These are phyloP conservation scores for Cercospora berteroae DNA, from an alignment of 2,329 filamentous ascomycete species.

Conservation along the genomic window DNA sequence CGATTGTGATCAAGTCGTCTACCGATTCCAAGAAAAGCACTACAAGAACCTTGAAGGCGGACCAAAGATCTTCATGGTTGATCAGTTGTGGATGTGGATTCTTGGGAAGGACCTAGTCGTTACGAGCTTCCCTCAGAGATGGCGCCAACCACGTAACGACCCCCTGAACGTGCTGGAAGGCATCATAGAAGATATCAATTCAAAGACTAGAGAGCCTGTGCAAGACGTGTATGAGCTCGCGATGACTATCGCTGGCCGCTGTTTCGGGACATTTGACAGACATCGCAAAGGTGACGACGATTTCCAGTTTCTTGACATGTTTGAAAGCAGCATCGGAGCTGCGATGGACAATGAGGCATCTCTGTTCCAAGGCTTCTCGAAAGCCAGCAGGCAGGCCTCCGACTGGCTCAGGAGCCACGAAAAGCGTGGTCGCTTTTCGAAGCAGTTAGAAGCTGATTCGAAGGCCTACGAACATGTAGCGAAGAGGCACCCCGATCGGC, in stretches of 20 bases:
- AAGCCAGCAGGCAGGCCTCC: constrained; percentile 57
- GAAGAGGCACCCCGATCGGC: constrained; percentile 47
- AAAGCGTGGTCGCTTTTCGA: constrained; percentile 18
- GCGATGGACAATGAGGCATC: constrained; percentile 43
- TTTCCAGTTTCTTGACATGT: constrained; percentile 66
- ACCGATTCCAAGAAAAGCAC: constrained; percentile 49
- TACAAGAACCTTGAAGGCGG: constrained; percentile 18
- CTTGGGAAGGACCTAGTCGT: constrained; percentile 59
- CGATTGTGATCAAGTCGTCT: constrained; percentile 64
- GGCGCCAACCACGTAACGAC: constrained; percentile 61
- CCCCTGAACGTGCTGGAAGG: constrained; percentile 62
- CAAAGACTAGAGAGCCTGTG: constrained; percentile 60
- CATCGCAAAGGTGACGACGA: constrained; percentile 57
- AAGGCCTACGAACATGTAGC: constrained; percentile 25
- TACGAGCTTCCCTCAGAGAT: constrained; percentile 58
- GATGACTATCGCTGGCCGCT: constrained; percentile 52
- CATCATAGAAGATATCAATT: constrained; percentile 64
- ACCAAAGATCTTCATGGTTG: constrained; percentile 42
- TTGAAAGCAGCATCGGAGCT: constrained; percentile 61
- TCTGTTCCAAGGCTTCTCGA: constrained; percentile 61
- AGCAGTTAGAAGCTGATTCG: constrained; percentile 20
- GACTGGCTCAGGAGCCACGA: constrained; percentile 26
- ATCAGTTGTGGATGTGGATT: constrained; percentile 67
- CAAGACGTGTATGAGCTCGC: constrained; percentile 62
- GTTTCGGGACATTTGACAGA: constrained; percentile 52